phyloP scores from a whole-genome alignment of 2,329 filamentous ascomycete species.

The Neopestalotiopsis clavispora region DNA sequence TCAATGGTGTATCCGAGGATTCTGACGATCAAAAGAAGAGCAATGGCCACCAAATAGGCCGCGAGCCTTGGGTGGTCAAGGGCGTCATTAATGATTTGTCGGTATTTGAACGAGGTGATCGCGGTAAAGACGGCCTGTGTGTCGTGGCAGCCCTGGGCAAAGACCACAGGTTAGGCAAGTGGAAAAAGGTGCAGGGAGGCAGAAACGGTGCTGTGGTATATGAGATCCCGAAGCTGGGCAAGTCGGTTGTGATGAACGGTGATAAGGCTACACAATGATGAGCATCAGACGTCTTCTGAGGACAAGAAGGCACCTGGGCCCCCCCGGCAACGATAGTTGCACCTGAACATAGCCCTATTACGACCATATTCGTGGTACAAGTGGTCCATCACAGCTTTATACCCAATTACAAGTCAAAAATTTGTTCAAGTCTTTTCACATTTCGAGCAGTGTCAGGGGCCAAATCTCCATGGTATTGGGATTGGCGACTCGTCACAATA shows the following conservation, averaged over 20 bases:
- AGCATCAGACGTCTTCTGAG: constrained; percentile 17
- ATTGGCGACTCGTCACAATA: background rate
- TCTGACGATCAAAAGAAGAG: constrained; percentile 31
- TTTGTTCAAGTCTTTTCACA: background rate
- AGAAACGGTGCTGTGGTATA: constrained; percentile 89
- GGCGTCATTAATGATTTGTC: constrained; percentile 90
- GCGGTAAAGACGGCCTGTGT: constrained; percentile 77
- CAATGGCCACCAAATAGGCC: constrained; percentile 20
- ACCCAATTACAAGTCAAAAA: constrained; percentile 1
- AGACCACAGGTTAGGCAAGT: constrained; percentile 84
- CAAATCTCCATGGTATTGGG: background rate
- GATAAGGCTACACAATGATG: constrained; percentile 28
- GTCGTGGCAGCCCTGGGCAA: constrained; percentile 86
- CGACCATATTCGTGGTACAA: background rate
- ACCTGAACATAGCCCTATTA: background rate
- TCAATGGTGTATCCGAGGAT: constrained; percentile 30
- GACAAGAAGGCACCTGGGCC: background rate
- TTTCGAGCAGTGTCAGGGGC: background rate
- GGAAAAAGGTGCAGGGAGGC: constrained; percentile 68
- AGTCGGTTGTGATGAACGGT: constrained; percentile 37
- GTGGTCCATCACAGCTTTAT: background rate
- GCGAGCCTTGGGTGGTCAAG: constrained; percentile 48
- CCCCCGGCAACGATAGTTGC: background rate
- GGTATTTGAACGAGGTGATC: constrained; percentile 82
- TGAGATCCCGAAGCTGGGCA: constrained; percentile 67